phyloP scores from a whole-genome alignment of 441 rosid species.

The Metrosideros polymorpha region DNA sequence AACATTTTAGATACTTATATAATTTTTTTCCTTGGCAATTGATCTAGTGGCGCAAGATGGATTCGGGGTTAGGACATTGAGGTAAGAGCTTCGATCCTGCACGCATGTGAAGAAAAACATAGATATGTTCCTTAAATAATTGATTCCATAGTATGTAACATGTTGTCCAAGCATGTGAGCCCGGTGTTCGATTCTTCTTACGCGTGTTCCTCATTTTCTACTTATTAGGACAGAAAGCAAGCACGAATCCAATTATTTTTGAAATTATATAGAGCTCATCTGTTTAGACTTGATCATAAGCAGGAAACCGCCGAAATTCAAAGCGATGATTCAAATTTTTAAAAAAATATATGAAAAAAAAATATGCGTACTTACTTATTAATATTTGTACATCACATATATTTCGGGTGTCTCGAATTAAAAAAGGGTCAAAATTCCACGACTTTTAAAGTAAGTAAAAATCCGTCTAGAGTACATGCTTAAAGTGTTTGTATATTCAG shows the following conservation, averaged over 20 bases:
- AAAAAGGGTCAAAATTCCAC: not conserved
- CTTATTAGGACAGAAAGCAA: not conserved
- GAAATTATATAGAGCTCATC: not conserved
- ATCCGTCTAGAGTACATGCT: not conserved
- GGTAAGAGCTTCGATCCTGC: too few species aligned
- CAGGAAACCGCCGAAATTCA: not conserved
- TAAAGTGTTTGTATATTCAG: too few species aligned
- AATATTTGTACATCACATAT: too few species aligned
- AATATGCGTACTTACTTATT: rapidly evolving
- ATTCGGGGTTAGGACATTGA: too few species aligned
- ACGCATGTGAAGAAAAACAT: not conserved
- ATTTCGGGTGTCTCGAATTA: not conserved
- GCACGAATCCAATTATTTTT: not conserved
- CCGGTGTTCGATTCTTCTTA: too few species aligned
- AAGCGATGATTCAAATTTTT: not conserved
- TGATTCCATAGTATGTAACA: not conserved
- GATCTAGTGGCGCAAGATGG: not conserved
- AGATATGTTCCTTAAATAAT: not conserved
- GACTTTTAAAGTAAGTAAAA: not conserved
- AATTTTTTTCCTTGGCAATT: not conserved
- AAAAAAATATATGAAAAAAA: not conserved
- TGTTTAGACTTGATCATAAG: not conserved
- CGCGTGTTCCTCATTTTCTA: not conserved
- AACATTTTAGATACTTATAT: not conserved
- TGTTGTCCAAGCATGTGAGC: not conserved